Evolutionary conservation across 768 basidiomycete species (phyloP), one percentile per base, ranked within the genome.

Genomic region (Phylloporus arenicola): DNA sequence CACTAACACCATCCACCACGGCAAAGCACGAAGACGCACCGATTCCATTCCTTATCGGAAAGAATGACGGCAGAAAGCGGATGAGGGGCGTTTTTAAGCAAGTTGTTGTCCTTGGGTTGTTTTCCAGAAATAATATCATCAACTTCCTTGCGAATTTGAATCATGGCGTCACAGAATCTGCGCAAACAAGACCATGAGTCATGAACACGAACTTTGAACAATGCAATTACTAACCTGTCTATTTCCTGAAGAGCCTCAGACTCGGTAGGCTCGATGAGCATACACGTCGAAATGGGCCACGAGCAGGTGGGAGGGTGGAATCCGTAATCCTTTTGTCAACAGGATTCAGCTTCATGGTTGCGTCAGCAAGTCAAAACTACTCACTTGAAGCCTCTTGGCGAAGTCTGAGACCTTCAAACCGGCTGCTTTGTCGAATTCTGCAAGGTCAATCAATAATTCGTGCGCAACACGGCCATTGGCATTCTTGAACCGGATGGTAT

Each of bases 111-210:
- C 64, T 78, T 86, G 3, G 92, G 88, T 66, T 95, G 92, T 62
- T 84, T 86, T 43, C 95, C 96, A 16, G 77, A 71, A 39, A 88
- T 79, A 59, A 99, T 79, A 43, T 94, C 90, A 48, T 94, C 84
- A 0, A 83, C 93, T 68, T 99, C 96, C 59, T 82, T 74, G 44
- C 94, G 88, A 57, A 99, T 99, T 56, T 87, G 81, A 56, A 99
- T 94, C 92, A 98, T 96, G 19, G 96, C 95, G 57, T 98, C 92
- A 70, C 95, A 96, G 75, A 99, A 98, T 62, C 90, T 90, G 53
- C 33, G 42, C 29, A 29, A 19, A 47, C 19, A 3, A 45, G 40
- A 45, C 13, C 16, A 42, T 31, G 38, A 43, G 1, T 25, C 12
- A 39, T 24, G 16, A 19, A 14, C 37, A 44, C 0, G 24, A 51